Percentiles rank a stretch among this genome's conserved stretches.
phyloP scores from a whole-genome alignment of 164 flowering plant genomes.

The Euptelea pleiosperma region DNA sequence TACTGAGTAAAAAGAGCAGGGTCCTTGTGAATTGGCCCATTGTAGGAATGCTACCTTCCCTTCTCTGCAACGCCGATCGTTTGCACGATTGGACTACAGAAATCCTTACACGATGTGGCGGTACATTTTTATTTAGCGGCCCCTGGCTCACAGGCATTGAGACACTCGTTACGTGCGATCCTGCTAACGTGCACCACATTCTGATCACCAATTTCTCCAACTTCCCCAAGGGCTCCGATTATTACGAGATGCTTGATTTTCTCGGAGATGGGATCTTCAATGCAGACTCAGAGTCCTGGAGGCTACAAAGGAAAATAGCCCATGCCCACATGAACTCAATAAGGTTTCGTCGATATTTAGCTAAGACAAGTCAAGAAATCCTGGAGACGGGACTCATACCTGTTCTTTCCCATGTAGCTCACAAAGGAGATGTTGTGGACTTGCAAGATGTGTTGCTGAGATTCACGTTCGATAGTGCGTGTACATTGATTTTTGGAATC shows the following conservation, averaged over 20 bases:
- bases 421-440: slow-evolving; percentile 21
- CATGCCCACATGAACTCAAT: not conserved
- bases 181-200: slow-evolving; percentile 25
- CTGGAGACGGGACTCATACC: slow-evolving; percentile 28
- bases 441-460: slow-evolving; percentile 39
- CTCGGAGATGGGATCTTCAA: slow-evolving; percentile 26
- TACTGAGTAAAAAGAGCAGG: not conserved
- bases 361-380: slow-evolving; percentile 13
- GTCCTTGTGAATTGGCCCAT: slow-evolving; percentile 30
- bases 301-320: slow-evolving; percentile 12
- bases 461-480: slow-evolving; percentile 33
- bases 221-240: slow-evolving; percentile 15
- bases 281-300: slow-evolving; percentile 16
- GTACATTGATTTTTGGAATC: slow-evolving; percentile 22
- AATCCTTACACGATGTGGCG: not conserved
- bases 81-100: slow-evolving; percentile 21
- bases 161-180: slow-evolving; percentile 19
- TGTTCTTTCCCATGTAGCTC: slow-evolving; percentile 15
- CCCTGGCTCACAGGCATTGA: slow-evolving; percentile 21
- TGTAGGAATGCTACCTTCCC: slow-evolving; percentile 33
- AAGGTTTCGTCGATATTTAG: slow-evolving; percentile 17
- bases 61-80: slow-evolving; percentile 15
- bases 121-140: slow-evolving; percentile 25
- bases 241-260: slow-evolving; percentile 11
- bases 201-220: slow-evolving; percentile 19